A percentile compares a stretch with the other conserved stretches of the same genome.
Evolutionary conservation across 2,329 filamentous ascomycete species (phyloP).

Genomic region (Pseudogymnoascus sp.): DNA sequence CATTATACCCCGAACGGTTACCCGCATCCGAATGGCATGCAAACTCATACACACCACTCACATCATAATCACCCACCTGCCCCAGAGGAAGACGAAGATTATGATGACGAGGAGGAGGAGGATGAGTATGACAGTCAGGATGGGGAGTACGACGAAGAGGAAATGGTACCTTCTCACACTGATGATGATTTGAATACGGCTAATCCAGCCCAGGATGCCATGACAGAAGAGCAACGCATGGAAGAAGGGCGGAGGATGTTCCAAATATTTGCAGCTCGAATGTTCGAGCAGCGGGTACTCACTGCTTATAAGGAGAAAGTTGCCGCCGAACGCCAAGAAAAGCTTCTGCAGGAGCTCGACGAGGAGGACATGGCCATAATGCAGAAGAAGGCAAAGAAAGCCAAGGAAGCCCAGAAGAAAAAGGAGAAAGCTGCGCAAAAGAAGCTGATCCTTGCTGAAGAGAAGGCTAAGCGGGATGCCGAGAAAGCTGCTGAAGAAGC

Average conservation of each 20-base stretch:
- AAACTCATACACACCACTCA: slow-evolving; percentile 30
- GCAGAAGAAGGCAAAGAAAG: slow-evolving; percentile 84
- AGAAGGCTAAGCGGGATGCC: slow-evolving; percentile 78
- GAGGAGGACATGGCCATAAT: slow-evolving; percentile 72
- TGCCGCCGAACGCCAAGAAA: slow-evolving; percentile 81
- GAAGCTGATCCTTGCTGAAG: slow-evolving; percentile 83
- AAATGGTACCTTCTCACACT: slow-evolving; percentile 43
- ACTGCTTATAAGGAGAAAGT: slow-evolving; percentile 98
- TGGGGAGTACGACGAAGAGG: slow-evolving; percentile 71
- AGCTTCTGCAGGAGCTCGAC: slow-evolving; percentile 82
- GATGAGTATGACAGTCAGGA: slow-evolving; percentile 57
- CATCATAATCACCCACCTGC: slow-evolving; percentile 52
- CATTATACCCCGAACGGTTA: slow-evolving; percentile 52
- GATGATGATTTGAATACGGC: slow-evolving; percentile 23
- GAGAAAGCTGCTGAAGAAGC: slow-evolving; percentile 85
- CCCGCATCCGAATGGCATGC: slow-evolving; percentile 50
- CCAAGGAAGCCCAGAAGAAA: slow-evolving; percentile 87
- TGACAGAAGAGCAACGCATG: slow-evolving; percentile 99
- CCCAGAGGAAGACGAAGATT: slow-evolving; percentile 68
- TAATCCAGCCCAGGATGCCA: slow-evolving; percentile 63
- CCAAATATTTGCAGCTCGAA: slow-evolving; percentile 96
- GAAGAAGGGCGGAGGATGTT: slow-evolving; percentile 98
- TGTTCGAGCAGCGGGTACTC: slow-evolving; percentile 97
- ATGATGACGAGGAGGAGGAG: slow-evolving; percentile 60
- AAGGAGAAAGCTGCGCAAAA: slow-evolving; percentile 90